Base-by-base conservation (phyloP, 805 yeast species). In the Peterozyma xylosa region DNA sequence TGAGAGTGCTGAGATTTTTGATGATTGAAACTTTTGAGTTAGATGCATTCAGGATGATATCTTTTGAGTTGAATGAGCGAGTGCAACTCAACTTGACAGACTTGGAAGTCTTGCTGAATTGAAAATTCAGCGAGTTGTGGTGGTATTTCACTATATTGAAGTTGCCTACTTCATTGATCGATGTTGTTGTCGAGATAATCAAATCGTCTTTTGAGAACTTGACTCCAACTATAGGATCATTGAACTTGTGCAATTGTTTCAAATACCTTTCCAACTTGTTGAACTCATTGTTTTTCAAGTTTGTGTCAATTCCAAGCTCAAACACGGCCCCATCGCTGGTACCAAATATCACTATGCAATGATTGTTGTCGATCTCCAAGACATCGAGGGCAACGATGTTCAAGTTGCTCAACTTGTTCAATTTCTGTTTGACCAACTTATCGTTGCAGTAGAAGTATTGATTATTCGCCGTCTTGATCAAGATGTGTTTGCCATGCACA, bases 401-500 rank as follows among this genome's bases (percentile, higher is more conserved):
- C 11, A 68, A 43, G 6, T 75, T 74, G 46, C 70, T 74, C 45
- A 81, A 56, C 45, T 76, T 72, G 9, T 68, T 49, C 30, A 82
- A 57, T 13, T 57, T 56, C 46, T 21, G 27, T 70, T 70, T 49
- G 71, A 68, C 14, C 63, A 65, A 2, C 59, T 55, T 10, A 60
- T 59, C n/a, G 57, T 53, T 51, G 74, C 69, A 34, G 76, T 54
- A 48, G 75, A 76, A 52, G 60, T 76, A 51, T 71, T 71, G 42
- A 76, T 79, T 33, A 66, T 58, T 60, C 5, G 60, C 53, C 0
- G 81, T 74, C 7, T 78, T 65, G 1, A 76, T 67, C 10, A 80
- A 62, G 33, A 80, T 54, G 51, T 77, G 81, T 10, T 62, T 56
- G 1, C 85, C 84, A 0, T 70, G 54, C 0, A 73, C 70, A 9